A percentile compares a stretch with the other conserved stretches of the same genome.
These are phyloP conservation scores for Candida nonsorbophila DNA, from an alignment of 805 yeast genomes.

Conservation along the genomic window DNA sequence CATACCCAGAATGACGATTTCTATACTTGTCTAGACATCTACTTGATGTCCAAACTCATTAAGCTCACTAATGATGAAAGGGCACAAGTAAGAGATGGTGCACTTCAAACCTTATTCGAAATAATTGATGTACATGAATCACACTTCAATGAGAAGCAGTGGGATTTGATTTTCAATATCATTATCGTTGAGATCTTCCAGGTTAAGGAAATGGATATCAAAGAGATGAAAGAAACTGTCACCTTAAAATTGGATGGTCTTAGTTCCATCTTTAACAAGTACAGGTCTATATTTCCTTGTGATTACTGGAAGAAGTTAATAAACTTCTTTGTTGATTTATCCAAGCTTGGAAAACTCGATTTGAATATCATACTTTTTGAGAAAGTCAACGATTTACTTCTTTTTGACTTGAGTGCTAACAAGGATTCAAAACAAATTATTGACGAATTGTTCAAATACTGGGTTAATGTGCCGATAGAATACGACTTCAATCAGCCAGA, in stretches of 20 bases:
- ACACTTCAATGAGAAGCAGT: slow-evolving; percentile 46
- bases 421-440: slow-evolving; percentile 3
- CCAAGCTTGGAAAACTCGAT: slow-evolving; percentile 35
- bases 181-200: slow-evolving; percentile 42
- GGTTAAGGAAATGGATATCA: slow-evolving; percentile 16
- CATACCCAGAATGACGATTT: slow-evolving; percentile 5
- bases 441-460: slow-evolving; percentile 44
- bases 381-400: slow-evolving; percentile 45
- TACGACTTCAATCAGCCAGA: slow-evolving; percentile 36
- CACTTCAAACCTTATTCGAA: slow-evolving; percentile 83
- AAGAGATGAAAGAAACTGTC: slow-evolving; percentile 58
- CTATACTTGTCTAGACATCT: slow-evolving; percentile 19
- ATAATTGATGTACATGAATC: slow-evolving; percentile 69
- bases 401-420: slow-evolving; percentile 18
- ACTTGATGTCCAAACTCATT: slow-evolving; percentile 58
- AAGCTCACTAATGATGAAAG: slow-evolving; percentile 60
- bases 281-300: slow-evolving; percentile 18
- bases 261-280: slow-evolving; percentile 53
- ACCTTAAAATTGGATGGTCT: slow-evolving; percentile 61
- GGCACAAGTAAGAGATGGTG: slow-evolving; percentile 82
- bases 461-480: slow-evolving; percentile 38
- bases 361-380: slow-evolving; percentile 54
- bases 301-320: slow-evolving; percentile 54
- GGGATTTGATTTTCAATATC: slow-evolving; percentile 63
- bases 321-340: slow-evolving; percentile 39